Base-by-base conservation (phyloP, 2,329 filamentous ascomycete species). In the Reticulascus tulasneorum region DNA sequence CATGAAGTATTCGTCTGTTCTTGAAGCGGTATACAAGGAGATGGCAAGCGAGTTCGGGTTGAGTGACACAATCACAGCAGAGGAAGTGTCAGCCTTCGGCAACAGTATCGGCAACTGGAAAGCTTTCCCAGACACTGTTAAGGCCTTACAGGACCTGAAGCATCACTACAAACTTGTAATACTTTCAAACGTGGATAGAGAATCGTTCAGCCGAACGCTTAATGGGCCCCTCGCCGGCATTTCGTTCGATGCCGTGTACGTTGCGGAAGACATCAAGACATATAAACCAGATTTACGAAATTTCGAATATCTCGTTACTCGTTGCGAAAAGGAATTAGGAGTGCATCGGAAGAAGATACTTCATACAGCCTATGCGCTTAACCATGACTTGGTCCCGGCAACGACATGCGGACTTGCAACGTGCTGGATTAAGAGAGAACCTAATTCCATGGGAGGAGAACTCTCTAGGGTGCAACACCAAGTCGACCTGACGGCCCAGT, bases 211-310 rank as follows among this genome's bases (percentile, higher is more conserved):
- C 0, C 34, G 36, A 11, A 67, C 60, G 3, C 63, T 69, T 11
- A 51, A 59, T 2, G 66, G 71, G 0, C 67, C 72, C 0, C 55
- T 82, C 2, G 48, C 66, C 23, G 67, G 66, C 2, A 62, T 73
- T 17, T 47, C 64, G 2, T 71, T 86, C 49, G 79, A 84, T 47
- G 66, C 73, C 4, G 61, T 85, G 23, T 72, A 82, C 51, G 86
- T 82, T 0, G 84, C 84, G 0, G 67, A 87, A 53, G 79, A 86
- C 25, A 74, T 88, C 19, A 82, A 83, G 0, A 73, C 69, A 11
- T 88, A 87, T 53, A 89, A 88, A 60, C 84, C 84, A 0, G 69
- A 79, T 46, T 50, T 64, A 20, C 60, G 63, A 33, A 86, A 87
- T 45, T 88, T 88, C 40, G 67, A 77, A 37, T 78, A 80, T 51